Evolutionary conservation across 2,329 filamentous ascomycete genomes (phyloP), one percentile per base, ranked within the genome.

Genomic region (Xylaria multiplex): DNA sequence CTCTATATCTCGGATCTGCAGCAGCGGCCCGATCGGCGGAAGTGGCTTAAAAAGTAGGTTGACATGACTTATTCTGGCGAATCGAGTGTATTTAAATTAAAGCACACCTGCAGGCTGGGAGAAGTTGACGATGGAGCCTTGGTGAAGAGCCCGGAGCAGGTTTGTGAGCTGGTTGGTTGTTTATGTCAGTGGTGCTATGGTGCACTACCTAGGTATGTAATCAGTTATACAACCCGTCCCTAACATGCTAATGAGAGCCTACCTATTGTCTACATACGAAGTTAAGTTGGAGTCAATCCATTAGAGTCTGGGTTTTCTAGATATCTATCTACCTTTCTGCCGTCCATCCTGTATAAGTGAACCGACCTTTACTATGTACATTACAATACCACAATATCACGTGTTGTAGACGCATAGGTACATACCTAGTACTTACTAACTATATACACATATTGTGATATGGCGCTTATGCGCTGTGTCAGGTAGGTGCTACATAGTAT

Each of bases 21-120:
- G 48, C 30, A 55, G 40, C 49, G 42, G 43, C 55, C 62, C 52
- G 35, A n/a, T 24, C 37, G 32, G 43, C 19, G 27, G 35, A 46
- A 19, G 27, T 24, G 37, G n/a, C 49, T 35, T 42, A 14, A 40
- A n/a, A 40, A n/a, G 32, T 24, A 8, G 40, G 13, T 49, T 43
- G 27, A 27, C 50, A n/a, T 24, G 43, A 24, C 53, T 52, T 16
- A 37, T 42, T 13, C 27, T 46, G 24, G 61, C 37, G 40, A 40
- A 16, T 52, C 37, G 19, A 53, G 19, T 19, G 32, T 19, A 37
- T 19, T 46, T 13, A 16, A 32, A 27, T 54, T 13, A 16, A 32
- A 27, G 32, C 14, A 59, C 40, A 24, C 42, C 13, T 24, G 35
- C 35, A 13, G 35, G 35, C 35, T 8, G 35, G 6, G 8, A 13